These are phyloP conservation scores for Agaricus sinodeliciosus DNA, from an alignment of 768 basidiomycete genomes.

Conservation along the genomic window DNA sequence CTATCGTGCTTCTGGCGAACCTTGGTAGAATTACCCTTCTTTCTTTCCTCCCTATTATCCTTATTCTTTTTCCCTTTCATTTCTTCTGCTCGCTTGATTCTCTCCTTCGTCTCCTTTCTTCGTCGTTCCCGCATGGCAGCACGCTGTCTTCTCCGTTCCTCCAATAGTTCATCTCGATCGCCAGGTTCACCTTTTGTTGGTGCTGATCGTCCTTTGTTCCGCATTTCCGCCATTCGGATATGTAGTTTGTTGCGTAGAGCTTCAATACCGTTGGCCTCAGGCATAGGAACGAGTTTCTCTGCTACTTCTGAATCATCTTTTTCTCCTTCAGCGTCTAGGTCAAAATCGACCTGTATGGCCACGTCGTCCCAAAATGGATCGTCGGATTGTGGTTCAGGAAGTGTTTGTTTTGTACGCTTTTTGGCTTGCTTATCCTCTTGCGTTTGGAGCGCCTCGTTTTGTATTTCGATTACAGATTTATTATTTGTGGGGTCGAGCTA, in stretches of 20 bases:
- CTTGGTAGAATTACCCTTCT: constrained; percentile 45
- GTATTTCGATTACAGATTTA: constrained; percentile 66
- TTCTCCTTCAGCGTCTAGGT: constrained; percentile 22
- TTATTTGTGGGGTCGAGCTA: constrained; percentile 93
- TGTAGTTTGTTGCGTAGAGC: constrained; percentile 70
- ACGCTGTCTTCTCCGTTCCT: constrained; percentile 69
- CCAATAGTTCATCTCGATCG: constrained; percentile 76
- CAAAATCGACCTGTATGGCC: constrained; percentile 34
- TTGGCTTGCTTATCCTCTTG: constrained; percentile 15
- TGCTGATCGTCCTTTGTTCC: constrained; percentile 28
- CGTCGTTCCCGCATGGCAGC: constrained; percentile 82
- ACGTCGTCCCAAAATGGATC: constrained; percentile 20
- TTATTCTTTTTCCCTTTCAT: constrained; percentile 36
- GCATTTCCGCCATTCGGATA: constrained; percentile 64
- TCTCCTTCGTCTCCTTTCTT: constrained; percentile 81
- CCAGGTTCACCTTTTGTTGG: constrained; percentile 34
- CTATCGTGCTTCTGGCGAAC: constrained; percentile 25
- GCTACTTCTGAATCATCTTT: constrained; percentile 17
- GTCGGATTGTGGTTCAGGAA: constrained; percentile 22
- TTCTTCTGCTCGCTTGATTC: constrained; percentile 63
- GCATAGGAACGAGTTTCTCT: constrained; percentile 55
- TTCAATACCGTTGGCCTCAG: constrained; percentile 52
- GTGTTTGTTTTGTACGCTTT: constrained; percentile 43
- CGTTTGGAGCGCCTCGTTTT: constrained; percentile 42
- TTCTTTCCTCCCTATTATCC: constrained; percentile 26